Percentiles rank a stretch among this genome's conserved stretches.
Evolutionary conservation across 2,329 filamentous ascomycete species (phyloP).

Genomic region (Aspergillus ustus): DNA sequence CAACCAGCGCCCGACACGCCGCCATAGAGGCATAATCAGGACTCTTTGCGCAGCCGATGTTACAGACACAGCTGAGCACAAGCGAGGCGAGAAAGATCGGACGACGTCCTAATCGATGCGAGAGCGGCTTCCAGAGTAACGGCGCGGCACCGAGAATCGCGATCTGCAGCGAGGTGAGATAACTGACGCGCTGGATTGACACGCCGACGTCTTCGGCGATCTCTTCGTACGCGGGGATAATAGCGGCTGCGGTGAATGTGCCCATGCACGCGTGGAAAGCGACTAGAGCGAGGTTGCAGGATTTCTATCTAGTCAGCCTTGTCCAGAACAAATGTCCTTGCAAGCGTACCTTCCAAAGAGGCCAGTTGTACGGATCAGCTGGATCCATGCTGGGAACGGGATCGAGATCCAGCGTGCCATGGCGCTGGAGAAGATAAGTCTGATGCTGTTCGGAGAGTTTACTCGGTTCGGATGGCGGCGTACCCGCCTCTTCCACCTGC

Average conservation of each 20-base stretch:
- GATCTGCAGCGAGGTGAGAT: conserved; percentile 62
- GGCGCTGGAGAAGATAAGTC: conserved; percentile 53
- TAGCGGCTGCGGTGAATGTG: conserved; percentile 57
- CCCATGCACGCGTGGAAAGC: conserved; percentile 63
- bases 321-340: not conserved
- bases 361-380: conserved; percentile 63
- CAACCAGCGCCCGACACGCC: conserved; percentile 44
- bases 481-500: conserved; percentile 1
- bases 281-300: conserved; percentile 57
- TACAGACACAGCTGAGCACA: conserved; percentile 53
- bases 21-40: conserved; percentile 56
- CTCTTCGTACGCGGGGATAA: conserved; percentile 52
- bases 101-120: conserved; percentile 58
- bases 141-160: conserved; percentile 59
- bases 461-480: not conserved
- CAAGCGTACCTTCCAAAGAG: conserved; percentile 53
- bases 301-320: conserved; percentile 40
- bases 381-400: conserved; percentile 57
- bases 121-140: conserved; percentile 60
- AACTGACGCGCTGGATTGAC: conserved; percentile 55
- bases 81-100: conserved; percentile 60
- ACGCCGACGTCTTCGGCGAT: conserved; percentile 58
- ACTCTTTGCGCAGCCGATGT: conserved; percentile 59
- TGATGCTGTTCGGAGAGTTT: conserved; percentile 34
- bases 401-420: conserved; percentile 61